Evolutionary conservation across 2,329 filamentous ascomycete species (phyloP).

Genomic region (Botrytis paeoniae): DNA sequence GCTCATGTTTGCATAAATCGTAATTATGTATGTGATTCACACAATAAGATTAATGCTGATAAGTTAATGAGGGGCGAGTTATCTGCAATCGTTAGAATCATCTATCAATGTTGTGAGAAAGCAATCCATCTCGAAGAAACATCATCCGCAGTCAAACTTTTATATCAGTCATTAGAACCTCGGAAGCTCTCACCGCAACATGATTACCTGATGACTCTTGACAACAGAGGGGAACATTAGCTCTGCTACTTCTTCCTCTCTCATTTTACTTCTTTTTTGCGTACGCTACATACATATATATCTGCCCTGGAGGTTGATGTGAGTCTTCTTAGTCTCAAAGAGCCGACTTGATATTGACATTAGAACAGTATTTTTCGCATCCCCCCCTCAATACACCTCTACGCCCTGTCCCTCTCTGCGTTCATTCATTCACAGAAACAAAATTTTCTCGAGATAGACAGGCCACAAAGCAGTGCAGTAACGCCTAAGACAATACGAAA

Average conservation of each 20-base stretch:
- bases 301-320: constrained; percentile 3
- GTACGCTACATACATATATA: background rate
- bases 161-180: constrained; percentile 7
- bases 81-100: background rate
- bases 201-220: constrained; percentile 13
- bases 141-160: background rate
- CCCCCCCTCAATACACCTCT: background rate
- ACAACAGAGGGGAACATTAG: constrained; percentile 11
- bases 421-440: background rate
- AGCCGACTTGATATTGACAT: background rate
- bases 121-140: background rate
- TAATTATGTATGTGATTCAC: background rate
- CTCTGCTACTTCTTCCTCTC: constrained; percentile 12
- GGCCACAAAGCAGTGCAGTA: background rate
- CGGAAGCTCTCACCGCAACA: constrained; percentile 16
- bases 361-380: constrained; percentile 1
- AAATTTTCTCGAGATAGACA: background rate
- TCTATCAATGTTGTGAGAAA: background rate
- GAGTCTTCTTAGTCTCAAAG: background rate
- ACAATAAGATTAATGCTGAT: constrained; percentile 6
- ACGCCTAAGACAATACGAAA: background rate
- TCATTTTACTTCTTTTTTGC: background rate
- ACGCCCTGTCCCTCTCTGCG: background rate
- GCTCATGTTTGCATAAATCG: constrained; percentile 12
- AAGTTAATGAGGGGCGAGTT: constrained; percentile 3